Evolutionary conservation across 116 monocot species (phyloP).

Genomic region (Cymodocea nodosa): DNA sequence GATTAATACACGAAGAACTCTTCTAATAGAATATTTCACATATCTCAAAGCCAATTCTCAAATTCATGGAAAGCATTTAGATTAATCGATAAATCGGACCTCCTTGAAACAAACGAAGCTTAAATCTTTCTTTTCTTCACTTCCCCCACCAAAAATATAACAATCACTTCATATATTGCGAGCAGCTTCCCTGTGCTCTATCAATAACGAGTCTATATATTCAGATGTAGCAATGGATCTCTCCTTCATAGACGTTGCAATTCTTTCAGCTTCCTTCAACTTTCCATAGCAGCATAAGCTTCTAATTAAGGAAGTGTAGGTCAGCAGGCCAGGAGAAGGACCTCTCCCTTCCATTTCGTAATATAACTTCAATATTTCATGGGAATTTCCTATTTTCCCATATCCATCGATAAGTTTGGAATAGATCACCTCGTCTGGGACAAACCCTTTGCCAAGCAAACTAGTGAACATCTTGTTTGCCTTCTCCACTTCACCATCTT

Average conservation of each 20-base stretch:
- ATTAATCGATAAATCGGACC: no score
- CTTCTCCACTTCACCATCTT: conserved; percentile 36
- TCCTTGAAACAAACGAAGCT: no score
- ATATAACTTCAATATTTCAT: conserved; percentile 15
- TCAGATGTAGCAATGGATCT: conserved; percentile 4
- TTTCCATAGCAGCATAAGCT: conserved; percentile 46
- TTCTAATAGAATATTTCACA: no score
- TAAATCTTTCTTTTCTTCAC: no score
- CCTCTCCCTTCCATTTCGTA: conserved; percentile 15
- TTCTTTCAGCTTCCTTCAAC: conserved; percentile 52
- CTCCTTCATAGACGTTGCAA: conserved; percentile 18
- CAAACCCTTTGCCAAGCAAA: conserved; percentile 48
- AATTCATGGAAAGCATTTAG: no score
- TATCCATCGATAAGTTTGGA: conserved; percentile 51
- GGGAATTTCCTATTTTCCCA: conserved; percentile 8
- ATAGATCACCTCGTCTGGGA: conserved; percentile 36
- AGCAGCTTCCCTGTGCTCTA: no score
- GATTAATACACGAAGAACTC: no score
- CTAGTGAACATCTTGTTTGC: conserved; percentile 50
- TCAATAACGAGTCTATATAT: no score
- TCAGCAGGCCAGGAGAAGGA: neutral
- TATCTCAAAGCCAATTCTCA: no score
- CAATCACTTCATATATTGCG: no score
- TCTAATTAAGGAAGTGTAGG: conserved; percentile 17
- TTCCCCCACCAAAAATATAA: no score